Base-by-base conservation (phyloP, 1,284 basidiomycete genomes). In the Fomes fomentarius region DNA sequence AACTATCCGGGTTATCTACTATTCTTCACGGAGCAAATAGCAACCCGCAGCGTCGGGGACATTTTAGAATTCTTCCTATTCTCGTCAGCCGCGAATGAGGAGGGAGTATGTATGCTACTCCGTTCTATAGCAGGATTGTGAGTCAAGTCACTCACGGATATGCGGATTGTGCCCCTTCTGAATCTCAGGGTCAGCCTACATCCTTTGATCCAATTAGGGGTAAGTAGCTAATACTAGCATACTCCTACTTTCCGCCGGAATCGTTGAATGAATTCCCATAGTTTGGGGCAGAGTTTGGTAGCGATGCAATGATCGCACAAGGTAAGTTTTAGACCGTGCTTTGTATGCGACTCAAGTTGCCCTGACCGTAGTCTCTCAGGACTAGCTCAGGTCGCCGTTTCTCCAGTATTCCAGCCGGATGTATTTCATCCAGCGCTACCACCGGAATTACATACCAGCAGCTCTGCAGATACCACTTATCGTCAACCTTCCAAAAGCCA, bases 151-250 rank as follows among this genome's bases (percentile, higher is more conserved):
- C 14, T 4, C 19, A 26, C 3, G 33, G 10, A 10, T 12, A 11
- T 9, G 17, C 25, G 19, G n/a, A 15, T n/a, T 37, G 5, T 25
- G 19, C 33, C 26, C 19, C 26, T 17, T 9, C 17, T 26, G 19
- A 14, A 15, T 19, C 40, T 19, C 25, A 10, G 45, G n/a, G 28
- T 15, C 56, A 84, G 81, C 3, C 50, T 80, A 3, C 81, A 91
- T 67, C 85, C 86, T 0, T 71, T 86, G 47, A 89, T 91, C 38
- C 83, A 87, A 63, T 69, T 80, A 30, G 87, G 87, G 35, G 83
- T 85, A 67, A 53, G 79, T 72, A n/a, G n/a, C 28, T 30, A 30
- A 7, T 39, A 50, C 38, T 33, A 37, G 44, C 46, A 21, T 19
- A 30, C 12, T 12, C 12, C 12, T 6, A 7, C 28, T 12, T 12